phyloP scores from a whole-genome alignment of 2,329 filamentous ascomycete species.

The Blumeria hordei region DNA sequence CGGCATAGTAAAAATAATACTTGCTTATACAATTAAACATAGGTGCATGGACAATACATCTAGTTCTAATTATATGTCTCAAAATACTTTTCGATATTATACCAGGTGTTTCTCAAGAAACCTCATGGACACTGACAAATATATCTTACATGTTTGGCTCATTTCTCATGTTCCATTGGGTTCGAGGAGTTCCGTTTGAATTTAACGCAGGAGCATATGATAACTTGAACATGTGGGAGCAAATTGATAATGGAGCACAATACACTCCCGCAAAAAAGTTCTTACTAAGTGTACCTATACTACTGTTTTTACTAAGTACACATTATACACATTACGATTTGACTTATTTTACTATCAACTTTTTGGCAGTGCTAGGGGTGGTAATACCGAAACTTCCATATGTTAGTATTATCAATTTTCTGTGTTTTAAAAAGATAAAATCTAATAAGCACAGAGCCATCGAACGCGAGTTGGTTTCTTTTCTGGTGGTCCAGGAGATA shows the following conservation, averaged over 20 bases:
- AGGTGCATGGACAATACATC: constrained; percentile 97
- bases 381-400: constrained; percentile 92
- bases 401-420: constrained; percentile 28
- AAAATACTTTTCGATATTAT: constrained; percentile 97
- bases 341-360: constrained; percentile 93
- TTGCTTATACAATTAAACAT: constrained; percentile 2
- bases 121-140: constrained; percentile 95
- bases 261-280: constrained; percentile 99
- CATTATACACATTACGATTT: constrained; percentile 98
- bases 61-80: constrained; percentile 70
- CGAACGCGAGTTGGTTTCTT: constrained; percentile 56
- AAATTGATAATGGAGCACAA: constrained; percentile 96
- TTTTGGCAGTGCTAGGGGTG: constrained; percentile 72
- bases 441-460: constrained; percentile 33
- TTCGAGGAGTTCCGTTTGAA: constrained; percentile 91
- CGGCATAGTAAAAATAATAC: constrained; percentile 4
- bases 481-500: constrained; percentile 41
- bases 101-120: constrained; percentile 88
- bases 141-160: constrained; percentile 98
- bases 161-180: constrained; percentile 99
- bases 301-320: constrained; percentile 86
- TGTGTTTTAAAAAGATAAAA: constrained; percentile 5
- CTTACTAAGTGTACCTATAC: constrained; percentile 75
- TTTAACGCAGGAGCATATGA: constrained; percentile 98
- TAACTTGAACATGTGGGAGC: constrained; percentile 99